phyloP scores from a whole-genome alignment of 169 alveolate genomes.

The Cyclospora cayetanensis region DNA sequence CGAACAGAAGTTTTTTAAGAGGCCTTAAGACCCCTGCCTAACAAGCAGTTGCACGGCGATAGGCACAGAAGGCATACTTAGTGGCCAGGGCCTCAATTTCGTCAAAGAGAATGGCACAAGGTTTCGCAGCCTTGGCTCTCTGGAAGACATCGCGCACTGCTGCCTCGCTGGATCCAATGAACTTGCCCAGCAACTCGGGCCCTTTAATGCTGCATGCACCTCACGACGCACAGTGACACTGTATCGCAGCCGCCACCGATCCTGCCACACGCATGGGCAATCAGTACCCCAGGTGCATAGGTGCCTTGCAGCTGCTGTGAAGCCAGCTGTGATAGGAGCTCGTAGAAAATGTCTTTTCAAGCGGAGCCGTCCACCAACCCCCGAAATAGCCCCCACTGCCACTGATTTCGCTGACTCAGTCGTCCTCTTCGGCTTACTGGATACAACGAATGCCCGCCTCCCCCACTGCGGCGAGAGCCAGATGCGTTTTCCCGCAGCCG shows the following conservation, averaged over 20 bases:
- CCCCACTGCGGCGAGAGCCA: constrained; percentile 93
- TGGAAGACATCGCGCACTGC: constrained; percentile 96
- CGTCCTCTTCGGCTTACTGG: constrained; percentile 23
- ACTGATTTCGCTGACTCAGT: too few relatives aligned
- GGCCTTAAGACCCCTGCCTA: too few relatives aligned
- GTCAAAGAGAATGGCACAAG: constrained; percentile 98
- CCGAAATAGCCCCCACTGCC: too few relatives aligned
- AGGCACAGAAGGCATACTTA: constrained; percentile 53
- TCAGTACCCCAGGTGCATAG: too few relatives aligned
- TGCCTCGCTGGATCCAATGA: constrained; percentile 98
- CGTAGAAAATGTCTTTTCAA: too few relatives aligned
- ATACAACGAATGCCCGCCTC: constrained; percentile 81
- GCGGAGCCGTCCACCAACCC: too few relatives aligned
- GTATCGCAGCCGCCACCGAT: too few relatives aligned
- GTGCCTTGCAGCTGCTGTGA: too few relatives aligned
- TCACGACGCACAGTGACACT: too few relatives aligned
- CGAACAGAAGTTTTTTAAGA: too few relatives aligned
- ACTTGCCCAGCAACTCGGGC: constrained; percentile 95
- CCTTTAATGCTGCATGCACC: constrained; percentile 76
- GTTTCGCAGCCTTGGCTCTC: constrained; percentile 97
- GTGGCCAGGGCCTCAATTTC: constrained; percentile 97
- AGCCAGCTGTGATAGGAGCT: too few relatives aligned
- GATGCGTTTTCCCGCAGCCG: constrained; percentile 95
- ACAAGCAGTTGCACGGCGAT: not conserved
- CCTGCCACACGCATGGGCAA: too few relatives aligned